These are phyloP conservation scores for Henckelia pumila DNA, from an alignment of 257 asterid species.

Conservation along the genomic window DNA sequence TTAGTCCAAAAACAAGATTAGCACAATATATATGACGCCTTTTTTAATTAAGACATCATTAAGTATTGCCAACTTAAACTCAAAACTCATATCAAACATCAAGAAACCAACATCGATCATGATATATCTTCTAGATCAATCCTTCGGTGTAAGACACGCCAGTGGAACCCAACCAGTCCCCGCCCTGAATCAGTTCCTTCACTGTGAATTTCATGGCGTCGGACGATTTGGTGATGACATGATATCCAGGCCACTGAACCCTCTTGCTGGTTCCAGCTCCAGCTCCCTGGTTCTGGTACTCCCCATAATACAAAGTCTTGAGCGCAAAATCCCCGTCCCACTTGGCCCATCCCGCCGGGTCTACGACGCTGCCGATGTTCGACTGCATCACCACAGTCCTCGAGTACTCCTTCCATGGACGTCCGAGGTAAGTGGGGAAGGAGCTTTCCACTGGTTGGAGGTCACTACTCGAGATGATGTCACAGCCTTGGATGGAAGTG, in stretches of 20 bases:
- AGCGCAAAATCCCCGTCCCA: conserved; percentile 50
- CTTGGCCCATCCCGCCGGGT: conserved; percentile 54
- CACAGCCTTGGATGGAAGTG: conserved; percentile 42
- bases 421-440: conserved; percentile 44
- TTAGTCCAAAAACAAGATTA: too few relatives aligned
- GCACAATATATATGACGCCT: too few relatives aligned
- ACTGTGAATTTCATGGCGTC: conserved; percentile 49
- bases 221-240: conserved; percentile 29
- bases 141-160: conserved; percentile 54
- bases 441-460: conserved; percentile 35
- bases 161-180: conserved; percentile 40
- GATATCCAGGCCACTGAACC: conserved; percentile 50
- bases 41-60: too few relatives aligned
- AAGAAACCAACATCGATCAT: too few relatives aligned
- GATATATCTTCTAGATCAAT: conserved; percentile 12
- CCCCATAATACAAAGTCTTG: conserved; percentile 51
- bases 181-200: conserved; percentile 46
- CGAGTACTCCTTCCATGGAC: conserved; percentile 60
- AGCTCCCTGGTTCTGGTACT: conserved; percentile 49
- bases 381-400: conserved; percentile 55
- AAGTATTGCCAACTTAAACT: too few relatives aligned
- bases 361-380: conserved; percentile 31
- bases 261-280: conserved; percentile 48
- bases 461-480: conserved; percentile 33
- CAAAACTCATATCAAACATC: too few relatives aligned